Percentiles rank a stretch among this genome's conserved stretches.
These are phyloP conservation scores for Phlegmacium glaucopus DNA, from an alignment of 768 basidiomycete species.

Conservation along the genomic window DNA sequence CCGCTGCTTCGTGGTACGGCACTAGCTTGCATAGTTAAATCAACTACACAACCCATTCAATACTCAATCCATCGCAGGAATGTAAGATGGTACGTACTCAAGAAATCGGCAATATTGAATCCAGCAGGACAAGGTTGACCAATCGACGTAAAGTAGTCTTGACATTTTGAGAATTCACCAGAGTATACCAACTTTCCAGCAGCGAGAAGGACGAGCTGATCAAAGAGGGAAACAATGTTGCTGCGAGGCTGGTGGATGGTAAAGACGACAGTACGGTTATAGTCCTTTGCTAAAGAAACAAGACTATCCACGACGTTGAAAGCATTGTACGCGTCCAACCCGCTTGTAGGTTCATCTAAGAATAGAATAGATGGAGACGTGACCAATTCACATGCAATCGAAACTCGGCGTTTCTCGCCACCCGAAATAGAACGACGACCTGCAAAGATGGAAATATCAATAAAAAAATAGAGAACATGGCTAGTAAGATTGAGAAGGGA, in stretches of 20 bases:
- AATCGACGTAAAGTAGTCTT: constrained; percentile 75
- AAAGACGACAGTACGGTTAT: constrained; percentile 93
- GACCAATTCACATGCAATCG: constrained; percentile 97
- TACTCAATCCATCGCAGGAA: not conserved
- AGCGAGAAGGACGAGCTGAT: constrained; percentile 84
- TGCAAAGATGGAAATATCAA: constrained; percentile 19
- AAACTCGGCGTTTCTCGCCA: constrained; percentile 95
- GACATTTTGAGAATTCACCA: constrained; percentile 71
- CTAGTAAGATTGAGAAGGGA: not conserved
- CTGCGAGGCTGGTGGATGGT: constrained; percentile 98
- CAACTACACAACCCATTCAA: constrained; percentile 41
- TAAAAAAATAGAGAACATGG: not conserved
- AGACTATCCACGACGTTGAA: constrained; percentile 91
- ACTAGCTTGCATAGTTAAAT: constrained; percentile 63
- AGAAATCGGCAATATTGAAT: constrained; percentile 95
- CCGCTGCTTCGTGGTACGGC: constrained; percentile 34
- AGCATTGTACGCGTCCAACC: constrained; percentile 94
- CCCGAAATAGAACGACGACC: constrained; percentile 92
- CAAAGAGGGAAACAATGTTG: constrained; percentile 95
- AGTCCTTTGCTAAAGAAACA: constrained; percentile 79
- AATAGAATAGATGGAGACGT: constrained; percentile 96
- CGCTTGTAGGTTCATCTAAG: constrained; percentile 96
- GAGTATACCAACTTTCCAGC: constrained; percentile 84
- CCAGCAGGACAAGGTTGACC: constrained; percentile 87
- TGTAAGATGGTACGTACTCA: constrained; percentile 57